These are phyloP conservation scores for Amaranthus cruentus DNA, from an alignment of 148 eudicot species.

Conservation along the genomic window DNA sequence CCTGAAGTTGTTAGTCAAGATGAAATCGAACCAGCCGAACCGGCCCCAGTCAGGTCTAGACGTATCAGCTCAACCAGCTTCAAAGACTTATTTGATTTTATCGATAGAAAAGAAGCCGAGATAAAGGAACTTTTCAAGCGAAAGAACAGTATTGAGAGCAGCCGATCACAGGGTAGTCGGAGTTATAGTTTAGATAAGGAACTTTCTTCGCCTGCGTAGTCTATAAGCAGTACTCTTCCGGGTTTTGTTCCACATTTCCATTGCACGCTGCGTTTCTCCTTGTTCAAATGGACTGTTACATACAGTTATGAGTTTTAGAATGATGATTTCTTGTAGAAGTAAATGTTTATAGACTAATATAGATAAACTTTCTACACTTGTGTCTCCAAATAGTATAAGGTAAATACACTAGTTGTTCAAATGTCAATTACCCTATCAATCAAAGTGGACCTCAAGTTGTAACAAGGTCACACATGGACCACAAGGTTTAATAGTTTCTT, in stretches of 20 bases:
- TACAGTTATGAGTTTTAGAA: neutral
- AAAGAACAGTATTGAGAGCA: conserved; percentile 30
- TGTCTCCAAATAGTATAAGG: too few species aligned
- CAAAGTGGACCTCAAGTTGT: too few species aligned
- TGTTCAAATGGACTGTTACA: neutral
- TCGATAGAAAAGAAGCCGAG: conserved; percentile 63
- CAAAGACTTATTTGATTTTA: conserved; percentile 46
- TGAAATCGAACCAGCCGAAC: conserved; percentile 39
- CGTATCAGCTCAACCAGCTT: conserved; percentile 42
- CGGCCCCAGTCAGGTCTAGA: conserved; percentile 24
- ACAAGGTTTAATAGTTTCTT: too few species aligned
- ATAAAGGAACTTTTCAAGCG: conserved; percentile 46
- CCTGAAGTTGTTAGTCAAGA: conserved; percentile 32
- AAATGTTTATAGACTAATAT: neutral
- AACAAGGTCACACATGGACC: too few species aligned
- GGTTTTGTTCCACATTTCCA: neutral
- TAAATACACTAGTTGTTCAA: too few species aligned
- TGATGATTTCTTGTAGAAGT: neutral
- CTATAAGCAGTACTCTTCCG: neutral
- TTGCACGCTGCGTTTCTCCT: neutral
- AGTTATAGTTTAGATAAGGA: conserved; percentile 22
- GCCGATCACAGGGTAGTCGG: conserved; percentile 25
- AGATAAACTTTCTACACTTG: neutral
- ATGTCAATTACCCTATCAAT: too few species aligned
- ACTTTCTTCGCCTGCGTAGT: conserved; percentile 7